Conservation (phyloP, 495 filamentous ascomycete species). For the Hypoxylon trugodes region DNA sequence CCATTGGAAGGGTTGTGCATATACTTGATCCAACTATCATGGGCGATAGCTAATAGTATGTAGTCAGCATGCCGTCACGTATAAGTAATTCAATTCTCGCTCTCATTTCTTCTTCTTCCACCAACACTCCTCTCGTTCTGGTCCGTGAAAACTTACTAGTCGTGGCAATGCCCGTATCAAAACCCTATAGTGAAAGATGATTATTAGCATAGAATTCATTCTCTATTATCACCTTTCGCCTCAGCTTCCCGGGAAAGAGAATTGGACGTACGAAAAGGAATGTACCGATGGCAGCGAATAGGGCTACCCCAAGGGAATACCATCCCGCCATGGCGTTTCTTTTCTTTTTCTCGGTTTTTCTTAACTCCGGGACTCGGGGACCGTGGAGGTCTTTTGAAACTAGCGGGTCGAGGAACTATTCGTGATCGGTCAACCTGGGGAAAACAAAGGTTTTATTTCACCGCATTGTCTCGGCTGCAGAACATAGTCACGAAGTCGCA, state of each 20-base stretch:
- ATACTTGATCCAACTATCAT: slow-evolving; percentile 67
- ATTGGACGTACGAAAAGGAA: slow-evolving; percentile 63
- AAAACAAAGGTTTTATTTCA: slow-evolving; percentile 17
- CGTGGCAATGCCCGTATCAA: slow-evolving; percentile 67
- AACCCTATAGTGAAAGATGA: slow-evolving; percentile 52
- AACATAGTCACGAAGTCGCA: too few species aligned
- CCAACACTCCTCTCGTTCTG: too few species aligned
- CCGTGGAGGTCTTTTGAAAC: background rate
- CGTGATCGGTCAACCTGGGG: background rate
- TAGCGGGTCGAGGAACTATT: background rate
- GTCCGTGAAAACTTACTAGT: slow-evolving; percentile 57
- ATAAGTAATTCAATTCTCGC: too few species aligned
- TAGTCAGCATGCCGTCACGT: slow-evolving; percentile 24
- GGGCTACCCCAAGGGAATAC: slow-evolving; percentile 57
- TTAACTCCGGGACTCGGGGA: slow-evolving; percentile 2
- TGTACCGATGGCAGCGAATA: slow-evolving; percentile 65
- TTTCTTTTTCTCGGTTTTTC: background rate
- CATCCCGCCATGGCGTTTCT: slow-evolving; percentile 31
- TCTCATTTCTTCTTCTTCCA: too few species aligned
- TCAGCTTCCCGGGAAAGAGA: background rate
- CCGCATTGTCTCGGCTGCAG: slow-evolving; percentile 16
- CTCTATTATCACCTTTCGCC: background rate
- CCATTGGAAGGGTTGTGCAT: slow-evolving; percentile 64
- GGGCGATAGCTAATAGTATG: slow-evolving; percentile 59
- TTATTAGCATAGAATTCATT: slow-evolving; percentile 5